Evolutionary conservation across 495 filamentous ascomycete genomes (phyloP).

Genomic region (Xylaria venustula): DNA sequence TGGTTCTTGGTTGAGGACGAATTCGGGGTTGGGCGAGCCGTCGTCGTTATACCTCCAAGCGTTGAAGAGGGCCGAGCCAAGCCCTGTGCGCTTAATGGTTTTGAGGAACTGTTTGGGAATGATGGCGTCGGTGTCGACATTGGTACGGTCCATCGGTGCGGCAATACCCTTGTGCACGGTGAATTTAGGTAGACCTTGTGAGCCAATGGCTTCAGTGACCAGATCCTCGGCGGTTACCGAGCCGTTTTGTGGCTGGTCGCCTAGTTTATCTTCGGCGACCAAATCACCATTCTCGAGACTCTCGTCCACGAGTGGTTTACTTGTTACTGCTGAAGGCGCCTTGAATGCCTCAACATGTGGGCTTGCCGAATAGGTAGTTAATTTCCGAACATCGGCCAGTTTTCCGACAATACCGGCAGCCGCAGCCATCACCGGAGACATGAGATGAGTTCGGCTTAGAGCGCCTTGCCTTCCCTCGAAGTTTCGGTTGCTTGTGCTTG

Average conservation of each 20-base stretch:
- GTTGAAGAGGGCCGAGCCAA: constrained; percentile 84
- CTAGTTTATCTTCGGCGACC: constrained; percentile 67
- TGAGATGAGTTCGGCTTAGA: constrained; percentile 87
- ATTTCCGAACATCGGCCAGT: constrained; percentile 84
- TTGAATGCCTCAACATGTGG: constrained; percentile 44
- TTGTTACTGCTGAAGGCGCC: constrained; percentile 17
- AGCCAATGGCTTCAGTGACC: constrained; percentile 50
- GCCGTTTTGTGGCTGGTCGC: constrained; percentile 72
- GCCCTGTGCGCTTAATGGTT: constrained; percentile 96
- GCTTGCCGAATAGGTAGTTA: constrained; percentile 59
- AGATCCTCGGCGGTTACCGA: constrained; percentile 59
- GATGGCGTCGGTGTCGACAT: constrained; percentile 97
- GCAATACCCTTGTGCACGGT: constrained; percentile 79
- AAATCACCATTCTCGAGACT: constrained; percentile 64
- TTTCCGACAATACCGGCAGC: constrained; percentile 87
- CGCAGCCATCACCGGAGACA: constrained; percentile 96
- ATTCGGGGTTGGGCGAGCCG: constrained; percentile 71
- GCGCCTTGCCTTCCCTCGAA: constrained; percentile 97
- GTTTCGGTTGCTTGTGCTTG: constrained; percentile 94
- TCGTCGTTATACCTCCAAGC: constrained; percentile 73
- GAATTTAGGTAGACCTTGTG: constrained; percentile 78
- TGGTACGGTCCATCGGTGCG: constrained; percentile 81
- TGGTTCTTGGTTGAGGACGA: constrained; percentile 86
- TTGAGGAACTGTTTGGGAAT: constrained; percentile 99
- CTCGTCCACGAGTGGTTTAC: constrained; percentile 70